These are phyloP conservation scores for Pythium rhizo-oryzae DNA, from an alignment of 352 stramenopile genomes.

Conservation along the genomic window DNA sequence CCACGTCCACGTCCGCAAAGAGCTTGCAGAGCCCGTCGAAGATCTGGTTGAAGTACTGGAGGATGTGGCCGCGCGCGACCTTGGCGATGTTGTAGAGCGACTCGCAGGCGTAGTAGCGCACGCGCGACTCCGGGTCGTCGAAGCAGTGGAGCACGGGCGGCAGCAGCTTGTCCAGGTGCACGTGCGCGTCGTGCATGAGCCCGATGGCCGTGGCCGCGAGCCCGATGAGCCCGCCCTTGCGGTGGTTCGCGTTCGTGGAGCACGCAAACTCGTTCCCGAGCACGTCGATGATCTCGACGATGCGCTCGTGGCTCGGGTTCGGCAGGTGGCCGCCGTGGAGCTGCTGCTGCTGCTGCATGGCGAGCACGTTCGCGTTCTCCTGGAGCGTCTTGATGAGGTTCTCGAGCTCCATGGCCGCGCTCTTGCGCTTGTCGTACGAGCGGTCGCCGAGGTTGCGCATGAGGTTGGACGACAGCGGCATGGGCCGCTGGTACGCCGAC, in stretches of 20 bases:
- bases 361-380: constrained; percentile 88
- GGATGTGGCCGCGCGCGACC: constrained; percentile 92
- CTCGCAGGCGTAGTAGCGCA: constrained; percentile 99
- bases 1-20: constrained; percentile 99
- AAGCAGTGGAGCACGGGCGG: constrained; percentile 99
- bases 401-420: constrained; percentile 98
- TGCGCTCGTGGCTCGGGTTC: constrained; percentile 73
- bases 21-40: constrained; percentile 97
- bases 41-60: constrained; percentile 99
- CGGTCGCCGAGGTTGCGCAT: constrained; percentile 95
- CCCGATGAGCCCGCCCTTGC: constrained; percentile 98
- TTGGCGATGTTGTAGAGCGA: constrained; percentile 99
- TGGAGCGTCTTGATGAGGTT: constrained; percentile 97
- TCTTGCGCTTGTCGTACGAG: constrained; percentile 99
- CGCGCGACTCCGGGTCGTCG: constrained; percentile 97
- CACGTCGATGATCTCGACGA: constrained; percentile 96
- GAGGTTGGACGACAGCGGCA: constrained; percentile 75
- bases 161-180: constrained; percentile 94
- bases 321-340: constrained; percentile 35
- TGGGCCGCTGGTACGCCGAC: constrained; percentile 47
- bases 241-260: constrained; percentile 98
- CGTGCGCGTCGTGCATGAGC: constrained; percentile 92
- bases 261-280: constrained; percentile 98
- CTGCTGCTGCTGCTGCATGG: constrained; percentile 69
- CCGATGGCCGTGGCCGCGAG: constrained; percentile 98